Conservation (phyloP, 2,329 filamentous ascomycete species). For the Pyricularia pennisetigena region DNA sequence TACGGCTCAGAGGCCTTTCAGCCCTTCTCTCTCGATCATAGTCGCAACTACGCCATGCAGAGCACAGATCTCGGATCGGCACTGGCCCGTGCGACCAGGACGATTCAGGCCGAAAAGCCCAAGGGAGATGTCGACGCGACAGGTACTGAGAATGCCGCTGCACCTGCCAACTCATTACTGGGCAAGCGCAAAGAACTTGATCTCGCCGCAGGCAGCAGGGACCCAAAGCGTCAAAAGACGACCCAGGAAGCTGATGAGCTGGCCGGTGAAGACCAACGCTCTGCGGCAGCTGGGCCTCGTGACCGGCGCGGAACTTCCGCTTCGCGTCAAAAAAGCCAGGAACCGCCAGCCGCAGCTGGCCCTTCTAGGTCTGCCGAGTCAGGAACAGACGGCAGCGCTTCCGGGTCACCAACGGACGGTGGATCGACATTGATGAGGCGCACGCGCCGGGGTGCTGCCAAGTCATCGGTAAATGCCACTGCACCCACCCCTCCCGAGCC, state of each 20-base stretch:
- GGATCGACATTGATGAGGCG: background rate
- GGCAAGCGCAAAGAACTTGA: background rate
- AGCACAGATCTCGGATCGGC: constrained; percentile 13
- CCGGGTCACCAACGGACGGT: background rate
- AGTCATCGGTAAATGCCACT: background rate
- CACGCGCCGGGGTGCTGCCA: background rate
- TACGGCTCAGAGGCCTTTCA: constrained; percentile 2
- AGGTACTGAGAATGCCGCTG: background rate
- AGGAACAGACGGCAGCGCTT: background rate
- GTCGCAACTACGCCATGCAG: constrained; percentile 6
- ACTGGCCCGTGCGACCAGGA: constrained; percentile 10
- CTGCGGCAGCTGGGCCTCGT: background rate
- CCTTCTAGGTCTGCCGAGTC: background rate
- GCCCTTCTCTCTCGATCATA: background rate
- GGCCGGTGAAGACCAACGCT: background rate
- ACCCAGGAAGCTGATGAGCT: background rate
- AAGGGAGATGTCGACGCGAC: background rate
- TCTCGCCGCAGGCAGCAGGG: background rate
- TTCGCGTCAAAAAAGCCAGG: background rate
- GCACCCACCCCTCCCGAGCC: background rate
- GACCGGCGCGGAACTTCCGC: background rate
- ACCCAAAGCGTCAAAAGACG: constrained; percentile 3
- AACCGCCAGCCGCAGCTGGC: background rate
- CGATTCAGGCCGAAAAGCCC: constrained; percentile 13
- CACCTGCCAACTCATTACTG: background rate